Conservation (phyloP, 2,329 filamentous ascomycete species). For the Calycina herbarum region DNA sequence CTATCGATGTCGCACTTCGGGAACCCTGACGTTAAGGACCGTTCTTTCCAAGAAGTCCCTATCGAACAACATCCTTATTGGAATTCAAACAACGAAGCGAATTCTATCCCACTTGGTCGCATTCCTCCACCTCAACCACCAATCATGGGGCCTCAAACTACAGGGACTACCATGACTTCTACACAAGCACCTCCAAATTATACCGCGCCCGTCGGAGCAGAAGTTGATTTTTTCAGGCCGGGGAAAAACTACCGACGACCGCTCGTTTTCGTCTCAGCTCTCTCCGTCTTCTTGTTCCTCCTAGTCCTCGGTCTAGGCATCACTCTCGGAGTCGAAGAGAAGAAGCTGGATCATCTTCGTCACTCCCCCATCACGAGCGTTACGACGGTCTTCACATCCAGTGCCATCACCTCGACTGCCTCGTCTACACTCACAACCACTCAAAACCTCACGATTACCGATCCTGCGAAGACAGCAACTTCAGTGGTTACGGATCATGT, state of each 20-base stretch:
- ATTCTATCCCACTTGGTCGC: background rate
- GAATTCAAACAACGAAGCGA: background rate
- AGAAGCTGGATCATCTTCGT: background rate
- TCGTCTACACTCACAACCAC: background rate
- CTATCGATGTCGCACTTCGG: background rate
- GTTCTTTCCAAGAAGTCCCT: background rate
- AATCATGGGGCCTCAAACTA: background rate
- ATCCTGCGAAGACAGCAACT: background rate
- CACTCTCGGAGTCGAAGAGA: background rate
- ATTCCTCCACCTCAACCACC: background rate
- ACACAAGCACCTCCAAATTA: background rate
- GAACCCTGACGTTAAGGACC: background rate
- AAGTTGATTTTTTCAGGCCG: background rate
- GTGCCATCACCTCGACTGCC: background rate
- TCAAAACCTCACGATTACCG: background rate
- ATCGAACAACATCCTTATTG: background rate
- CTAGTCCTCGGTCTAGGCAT: background rate
- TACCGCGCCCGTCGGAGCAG: background rate
- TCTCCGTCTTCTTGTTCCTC: constrained; percentile 2
- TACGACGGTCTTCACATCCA: background rate
- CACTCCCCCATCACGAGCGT: background rate
- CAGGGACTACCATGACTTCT: background rate
- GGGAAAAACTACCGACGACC: background rate
- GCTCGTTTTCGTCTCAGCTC: background rate
- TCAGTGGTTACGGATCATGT: background rate